These are phyloP conservation scores for Micromonas pusilla DNA, from an alignment of 139 green algal species.

Conservation along the genomic window DNA sequence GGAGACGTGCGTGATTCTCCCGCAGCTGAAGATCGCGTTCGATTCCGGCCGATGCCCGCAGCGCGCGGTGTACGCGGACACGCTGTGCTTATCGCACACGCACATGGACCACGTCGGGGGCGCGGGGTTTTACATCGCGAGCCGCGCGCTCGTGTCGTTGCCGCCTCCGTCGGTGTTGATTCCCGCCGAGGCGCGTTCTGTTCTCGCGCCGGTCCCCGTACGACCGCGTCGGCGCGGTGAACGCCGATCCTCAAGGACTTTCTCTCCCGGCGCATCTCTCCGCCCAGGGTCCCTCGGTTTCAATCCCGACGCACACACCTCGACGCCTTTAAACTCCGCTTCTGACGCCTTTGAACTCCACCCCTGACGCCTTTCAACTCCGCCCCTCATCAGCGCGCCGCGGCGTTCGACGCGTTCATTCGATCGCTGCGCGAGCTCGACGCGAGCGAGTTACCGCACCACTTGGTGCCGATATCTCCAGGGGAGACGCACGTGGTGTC, in stretches of 20 bases:
- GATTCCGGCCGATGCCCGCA: slow-evolving; percentile 65
- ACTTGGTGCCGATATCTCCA: neutral
- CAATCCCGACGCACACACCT: too few relatives aligned
- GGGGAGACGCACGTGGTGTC: slow-evolving; percentile 6
- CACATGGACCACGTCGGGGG: slow-evolving; percentile 73
- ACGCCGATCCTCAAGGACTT: too few relatives aligned
- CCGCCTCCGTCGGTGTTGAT: slow-evolving; percentile 42
- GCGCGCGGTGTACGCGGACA: slow-evolving; percentile 43
- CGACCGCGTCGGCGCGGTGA: too few relatives aligned
- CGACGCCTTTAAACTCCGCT: too few relatives aligned
- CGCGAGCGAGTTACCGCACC: slow-evolving; percentile 26
- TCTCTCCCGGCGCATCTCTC: too few relatives aligned
- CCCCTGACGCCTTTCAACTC: too few relatives aligned
- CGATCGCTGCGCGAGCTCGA: slow-evolving; percentile 32
- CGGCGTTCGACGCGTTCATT: slow-evolving; percentile 22
- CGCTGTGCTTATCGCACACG: slow-evolving; percentile 56
- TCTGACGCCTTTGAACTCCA: too few relatives aligned
- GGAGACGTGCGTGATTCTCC: slow-evolving; percentile 69
- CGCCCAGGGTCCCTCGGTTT: too few relatives aligned
- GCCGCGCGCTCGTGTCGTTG: slow-evolving; percentile 35
- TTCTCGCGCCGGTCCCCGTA: too few relatives aligned
- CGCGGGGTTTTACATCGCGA: slow-evolving; percentile 41
- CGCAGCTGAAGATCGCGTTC: slow-evolving; percentile 51
- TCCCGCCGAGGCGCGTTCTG: too few relatives aligned
- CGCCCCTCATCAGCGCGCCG: too few relatives aligned